These are phyloP conservation scores for Trametes cinnabarina DNA, from an alignment of 768 basidiomycete genomes.

Conservation along the genomic window DNA sequence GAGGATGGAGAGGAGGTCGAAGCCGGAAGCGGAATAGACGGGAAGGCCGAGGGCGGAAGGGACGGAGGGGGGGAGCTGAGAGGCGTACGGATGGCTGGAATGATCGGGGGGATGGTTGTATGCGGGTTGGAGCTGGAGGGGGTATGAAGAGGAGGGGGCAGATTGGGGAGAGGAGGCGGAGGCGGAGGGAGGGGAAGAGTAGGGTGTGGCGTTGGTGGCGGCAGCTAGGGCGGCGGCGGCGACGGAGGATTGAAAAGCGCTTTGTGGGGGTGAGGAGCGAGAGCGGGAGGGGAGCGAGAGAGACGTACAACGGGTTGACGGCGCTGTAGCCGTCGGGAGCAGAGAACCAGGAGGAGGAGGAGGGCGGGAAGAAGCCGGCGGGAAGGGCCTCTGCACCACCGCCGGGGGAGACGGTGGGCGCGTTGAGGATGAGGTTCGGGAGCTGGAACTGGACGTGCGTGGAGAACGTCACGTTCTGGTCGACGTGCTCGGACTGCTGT, in stretches of 20 bases:
- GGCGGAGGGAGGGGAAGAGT: not conserved
- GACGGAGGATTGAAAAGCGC: not conserved
- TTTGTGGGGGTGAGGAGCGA: not conserved
- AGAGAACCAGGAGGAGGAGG: slow-evolving; percentile 45
- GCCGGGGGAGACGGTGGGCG: slow-evolving; percentile 63
- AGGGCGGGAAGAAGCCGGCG: slow-evolving; percentile 32
- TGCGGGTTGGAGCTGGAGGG: not conserved
- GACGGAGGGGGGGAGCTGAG: slow-evolving; percentile 20
- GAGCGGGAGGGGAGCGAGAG: not conserved
- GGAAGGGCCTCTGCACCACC: slow-evolving; percentile 77
- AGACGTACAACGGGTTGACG: slow-evolving; percentile 15
- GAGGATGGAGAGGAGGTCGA: slow-evolving; percentile 83
- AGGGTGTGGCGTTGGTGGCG: not conserved
- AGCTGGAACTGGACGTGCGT: slow-evolving; percentile 53
- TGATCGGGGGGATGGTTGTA: slow-evolving; percentile 1
- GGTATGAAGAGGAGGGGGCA: not conserved
- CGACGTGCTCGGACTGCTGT: slow-evolving; percentile 3
- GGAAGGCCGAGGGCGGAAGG: slow-evolving; percentile 40
- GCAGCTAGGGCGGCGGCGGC: not conserved
- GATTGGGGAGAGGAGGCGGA: slow-evolving; percentile 8
- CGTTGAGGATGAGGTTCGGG: slow-evolving; percentile 61
- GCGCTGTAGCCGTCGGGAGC: slow-evolving; percentile 26
- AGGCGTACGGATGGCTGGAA: not conserved
- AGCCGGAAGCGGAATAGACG: slow-evolving; percentile 88
- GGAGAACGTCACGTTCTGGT: slow-evolving; percentile 24